Percentiles rank a stretch among this genome's conserved stretches.
phyloP scores from a whole-genome alignment of 2,329 filamentous ascomycete genomes.

The Trichoderma harzianum region DNA sequence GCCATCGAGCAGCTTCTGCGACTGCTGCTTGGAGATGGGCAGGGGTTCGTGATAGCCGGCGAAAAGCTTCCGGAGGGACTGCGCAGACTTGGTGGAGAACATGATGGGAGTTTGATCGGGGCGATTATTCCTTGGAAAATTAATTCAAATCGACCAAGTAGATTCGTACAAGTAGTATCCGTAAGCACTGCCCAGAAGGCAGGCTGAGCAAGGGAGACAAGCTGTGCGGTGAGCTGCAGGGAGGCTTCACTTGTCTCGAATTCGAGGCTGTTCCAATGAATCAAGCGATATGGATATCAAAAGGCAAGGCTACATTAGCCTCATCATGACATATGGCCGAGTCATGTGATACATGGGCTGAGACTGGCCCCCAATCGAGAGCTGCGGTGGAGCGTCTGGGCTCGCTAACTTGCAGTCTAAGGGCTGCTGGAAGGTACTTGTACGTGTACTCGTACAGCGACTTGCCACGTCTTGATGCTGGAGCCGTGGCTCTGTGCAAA shows the following conservation, averaged over 20 bases:
- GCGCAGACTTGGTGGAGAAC: conserved; percentile 38
- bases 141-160: background rate
- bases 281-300: background rate
- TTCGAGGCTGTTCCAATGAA: background rate
- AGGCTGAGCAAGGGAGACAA: background rate
- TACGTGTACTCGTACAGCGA: background rate
- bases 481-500: background rate
- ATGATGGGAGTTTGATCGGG: conserved; percentile 24
- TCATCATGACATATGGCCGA: background rate
- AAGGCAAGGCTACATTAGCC: background rate
- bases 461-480: background rate
- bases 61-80: conserved; percentile 39
- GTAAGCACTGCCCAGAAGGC: background rate
- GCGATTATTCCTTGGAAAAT: background rate
- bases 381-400: conserved; percentile 8
- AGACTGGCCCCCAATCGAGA: conserved; percentile 9
- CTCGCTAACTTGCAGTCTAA: background rate
- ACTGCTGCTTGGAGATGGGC: conserved; percentile 48
- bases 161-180: background rate
- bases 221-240: background rate
- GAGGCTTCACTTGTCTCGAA: background rate
- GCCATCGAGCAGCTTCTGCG: conserved; percentile 52
- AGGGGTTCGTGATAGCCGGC: conserved; percentile 50
- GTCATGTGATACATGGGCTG: conserved; percentile 19
- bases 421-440: background rate